Evolutionary conservation across 202 grass and related monocot species (phyloP).

Genomic region (Carex arenaria): DNA sequence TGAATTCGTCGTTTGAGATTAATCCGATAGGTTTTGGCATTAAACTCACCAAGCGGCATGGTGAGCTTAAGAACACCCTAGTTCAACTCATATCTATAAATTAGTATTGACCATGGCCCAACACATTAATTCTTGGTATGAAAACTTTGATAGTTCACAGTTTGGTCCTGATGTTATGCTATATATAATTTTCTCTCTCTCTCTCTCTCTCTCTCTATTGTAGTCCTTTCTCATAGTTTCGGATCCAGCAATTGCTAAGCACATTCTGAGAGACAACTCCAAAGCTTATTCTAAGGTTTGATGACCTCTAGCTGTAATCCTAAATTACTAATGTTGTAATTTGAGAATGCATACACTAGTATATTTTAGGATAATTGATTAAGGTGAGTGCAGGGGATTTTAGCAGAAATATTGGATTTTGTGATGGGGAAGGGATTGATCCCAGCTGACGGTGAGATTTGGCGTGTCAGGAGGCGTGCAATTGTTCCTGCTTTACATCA

Average conservation of each 20-base stretch:
- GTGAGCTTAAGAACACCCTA: too few relatives aligned
- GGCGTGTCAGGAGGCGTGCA: conserved; percentile 84
- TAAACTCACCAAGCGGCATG: too few relatives aligned
- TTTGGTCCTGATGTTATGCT: neutral
- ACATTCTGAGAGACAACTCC: conserved; percentile 83
- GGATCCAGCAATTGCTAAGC: conserved; percentile 83
- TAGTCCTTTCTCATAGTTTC: conserved; percentile 99
- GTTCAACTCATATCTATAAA: too few relatives aligned
- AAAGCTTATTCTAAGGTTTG: conserved; percentile 92
- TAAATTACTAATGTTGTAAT: conserved; percentile 8
- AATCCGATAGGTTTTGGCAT: too few relatives aligned
- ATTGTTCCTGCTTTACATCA: conserved; percentile 94
- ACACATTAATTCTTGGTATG: neutral
- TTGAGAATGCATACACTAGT: neutral
- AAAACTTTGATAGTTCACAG: neutral
- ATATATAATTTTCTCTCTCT: neutral
- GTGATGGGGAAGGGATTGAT: conserved; percentile 95
- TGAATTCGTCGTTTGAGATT: too few relatives aligned
- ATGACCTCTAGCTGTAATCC: neutral
- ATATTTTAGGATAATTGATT: conserved; percentile 19
- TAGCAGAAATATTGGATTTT: conserved; percentile 86
- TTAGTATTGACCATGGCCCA: neutral
- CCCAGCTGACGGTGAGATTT: conserved; percentile 78
- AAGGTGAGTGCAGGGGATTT: conserved; percentile 60
- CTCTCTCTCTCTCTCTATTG: neutral